Conservation (phyloP, 2,329 filamentous ascomycete species). For the Diplocarpon rosae region DNA sequence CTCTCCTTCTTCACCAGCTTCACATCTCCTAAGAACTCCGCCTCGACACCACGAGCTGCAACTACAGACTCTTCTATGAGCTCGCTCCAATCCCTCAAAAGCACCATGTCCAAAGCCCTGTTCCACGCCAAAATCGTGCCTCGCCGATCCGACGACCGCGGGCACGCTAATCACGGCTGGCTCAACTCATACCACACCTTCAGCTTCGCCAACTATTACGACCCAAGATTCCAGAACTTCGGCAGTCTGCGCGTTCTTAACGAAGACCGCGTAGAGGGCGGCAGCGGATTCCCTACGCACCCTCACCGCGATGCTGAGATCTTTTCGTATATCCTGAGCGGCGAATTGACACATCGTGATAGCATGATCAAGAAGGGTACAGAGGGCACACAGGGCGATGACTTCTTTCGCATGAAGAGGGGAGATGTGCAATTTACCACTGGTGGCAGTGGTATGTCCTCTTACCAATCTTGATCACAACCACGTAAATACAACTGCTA, state of each 20-base stretch:
- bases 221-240: constrained; percentile 54
- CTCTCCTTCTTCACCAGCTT: constrained; percentile 18
- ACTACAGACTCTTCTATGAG: constrained; percentile 17
- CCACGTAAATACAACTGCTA: constrained; percentile 8
- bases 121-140: constrained; percentile 61
- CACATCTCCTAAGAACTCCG: neutral
- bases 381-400: constrained; percentile 43
- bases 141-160: constrained; percentile 60
- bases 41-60: neutral
- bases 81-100: constrained; percentile 26
- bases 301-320: constrained; percentile 82
- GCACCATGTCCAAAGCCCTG: constrained; percentile 51
- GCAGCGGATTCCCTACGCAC: constrained; percentile 74
- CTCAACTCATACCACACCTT: constrained; percentile 81
- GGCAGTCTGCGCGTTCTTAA: constrained; percentile 77
- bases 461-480: neutral
- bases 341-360: constrained; percentile 80
- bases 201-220: constrained; percentile 57
- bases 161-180: constrained; percentile 77
- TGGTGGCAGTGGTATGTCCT: constrained; percentile 55
- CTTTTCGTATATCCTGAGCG: constrained; percentile 76
- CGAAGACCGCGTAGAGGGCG: constrained; percentile 69
- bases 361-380: constrained; percentile 64
- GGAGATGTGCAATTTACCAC: constrained; percentile 87
- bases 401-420: constrained; percentile 60